Base-by-base conservation (phyloP, 192 early-diverging fungal species). In the Coemansia sp. region DNA sequence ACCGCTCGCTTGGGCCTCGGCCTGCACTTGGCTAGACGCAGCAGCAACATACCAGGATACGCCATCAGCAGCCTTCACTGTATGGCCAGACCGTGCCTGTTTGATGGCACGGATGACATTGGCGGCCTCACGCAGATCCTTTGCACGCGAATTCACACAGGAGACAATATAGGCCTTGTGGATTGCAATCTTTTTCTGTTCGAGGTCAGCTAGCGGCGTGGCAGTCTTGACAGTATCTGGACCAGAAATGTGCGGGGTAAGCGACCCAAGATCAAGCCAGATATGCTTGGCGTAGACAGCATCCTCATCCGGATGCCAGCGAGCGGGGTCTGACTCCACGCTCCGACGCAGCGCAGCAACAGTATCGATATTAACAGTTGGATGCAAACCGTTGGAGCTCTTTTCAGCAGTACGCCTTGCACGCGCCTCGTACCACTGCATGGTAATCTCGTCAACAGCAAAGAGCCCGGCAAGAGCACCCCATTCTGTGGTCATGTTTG, bases 401-500 rank as follows among this genome's bases (percentile, higher is more conserved):
- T 6, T 40, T 58, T 58, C 56, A 1, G 26, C 39, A n/a, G 39
- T 58, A 26, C 32, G 15, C 16, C 39, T 58, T 46, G 88, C 86
- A 15, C 95, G 86, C 36, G 83, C 84, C 36, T 88, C 70, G 62
- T 93, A 87, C 84, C 90, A 98, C 12, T 83, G 80, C 59, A 91
- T 79, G 0, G 93, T 92, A 3, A 84, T 73, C 7, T 90, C 85
- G 82, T 99, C 96, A 18, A 96, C 93, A 4, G 94, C 92, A 76
- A 99, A 99, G 8, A 99, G 87, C 42, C 97, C 97, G 48, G 95
- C 97, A 21, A 99, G 86, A 8, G 95, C 95, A 73, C 97, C 97
- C 97, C 97, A 99, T 77, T 99, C 97, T 40, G 97, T 99, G 6
- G 97, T 99, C 97, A 99, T 98, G 83, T 99, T 99, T 69, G 96